Percentiles rank a stretch among this genome's conserved stretches.
These are phyloP conservation scores for Leucocoprinus birnbaumii DNA, from an alignment of 768 basidiomycete genomes.

Conservation along the genomic window DNA sequence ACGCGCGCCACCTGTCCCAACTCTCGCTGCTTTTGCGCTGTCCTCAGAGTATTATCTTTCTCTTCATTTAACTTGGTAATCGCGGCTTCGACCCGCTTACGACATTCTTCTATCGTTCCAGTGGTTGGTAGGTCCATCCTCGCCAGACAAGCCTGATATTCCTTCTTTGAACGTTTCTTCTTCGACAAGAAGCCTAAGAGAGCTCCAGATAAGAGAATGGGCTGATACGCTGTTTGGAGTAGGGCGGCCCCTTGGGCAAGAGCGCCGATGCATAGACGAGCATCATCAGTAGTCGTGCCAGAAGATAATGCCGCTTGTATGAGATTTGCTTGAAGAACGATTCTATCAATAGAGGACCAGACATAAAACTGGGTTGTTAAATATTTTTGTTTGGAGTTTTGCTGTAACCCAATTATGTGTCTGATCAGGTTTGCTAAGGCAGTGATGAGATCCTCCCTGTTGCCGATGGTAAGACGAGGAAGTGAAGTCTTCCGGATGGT, in stretches of 20 bases:
- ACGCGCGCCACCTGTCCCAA: conserved; percentile 43
- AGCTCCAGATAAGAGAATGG: conserved; percentile 41
- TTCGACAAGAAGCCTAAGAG: conserved; percentile 39
- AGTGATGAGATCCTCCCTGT: conserved; percentile 26
- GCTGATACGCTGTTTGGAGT: conserved; percentile 47
- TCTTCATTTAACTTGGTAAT: conserved; percentile 31
- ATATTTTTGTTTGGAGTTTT: conserved; percentile 9
- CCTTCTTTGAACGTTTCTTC: conserved; percentile 27
- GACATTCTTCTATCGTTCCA: conserved; percentile 35
- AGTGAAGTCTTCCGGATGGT: conserved; percentile 20
- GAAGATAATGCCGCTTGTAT: conserved; percentile 38
- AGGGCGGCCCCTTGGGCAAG: conserved; percentile 46
- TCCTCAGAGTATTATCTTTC: conserved; percentile 16
- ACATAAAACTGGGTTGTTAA: conserved; percentile 45
- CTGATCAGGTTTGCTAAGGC: conserved; percentile 34
- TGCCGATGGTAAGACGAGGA: conserved; percentile 23
- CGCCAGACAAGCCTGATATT: conserved; percentile 36
- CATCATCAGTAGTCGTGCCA: conserved; percentile 24
- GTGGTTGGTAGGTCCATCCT: conserved; percentile 35
- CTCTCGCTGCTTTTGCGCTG: conserved; percentile 23
- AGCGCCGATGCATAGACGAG: conserved; percentile 47
- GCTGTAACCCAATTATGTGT: conserved; percentile 23
- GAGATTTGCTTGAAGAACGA: conserved; percentile 37
- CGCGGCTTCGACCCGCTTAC: conserved; percentile 32
- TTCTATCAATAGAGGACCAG: conserved; percentile 39